A percentile compares a stretch with the other conserved stretches of the same genome.
Conservation (phyloP, 768 basidiomycete species). For the Nevesoporus exiguus region DNA sequence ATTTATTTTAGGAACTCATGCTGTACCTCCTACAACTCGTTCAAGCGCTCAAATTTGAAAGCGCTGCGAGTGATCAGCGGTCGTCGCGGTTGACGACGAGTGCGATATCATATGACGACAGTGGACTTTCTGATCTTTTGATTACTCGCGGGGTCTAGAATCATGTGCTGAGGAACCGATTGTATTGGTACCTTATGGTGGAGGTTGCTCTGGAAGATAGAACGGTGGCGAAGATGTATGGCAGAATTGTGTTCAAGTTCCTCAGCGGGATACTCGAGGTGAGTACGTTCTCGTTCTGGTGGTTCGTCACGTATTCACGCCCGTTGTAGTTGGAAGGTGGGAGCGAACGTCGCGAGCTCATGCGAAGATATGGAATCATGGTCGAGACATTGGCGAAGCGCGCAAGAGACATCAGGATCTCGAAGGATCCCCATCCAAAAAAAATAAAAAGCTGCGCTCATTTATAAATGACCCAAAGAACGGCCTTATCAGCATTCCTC, state of each 20-base stretch:
- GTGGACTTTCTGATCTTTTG: conserved; percentile 90
- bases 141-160: conserved; percentile 83
- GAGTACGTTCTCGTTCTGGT: conserved; percentile 9
- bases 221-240: conserved; percentile 89
- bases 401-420: conserved; percentile 81
- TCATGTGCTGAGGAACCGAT: conserved; percentile 78
- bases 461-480: conserved; percentile 84
- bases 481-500: conserved; percentile 70
- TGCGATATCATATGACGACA: conserved; percentile 85
- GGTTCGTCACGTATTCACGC: background rate
- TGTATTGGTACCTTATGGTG: conserved; percentile 98
- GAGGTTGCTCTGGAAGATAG: conserved; percentile 88
- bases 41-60: conserved; percentile 97
- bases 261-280: conserved; percentile 88
- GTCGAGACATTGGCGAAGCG: conserved; percentile 82
- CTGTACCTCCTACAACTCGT: conserved; percentile 94
- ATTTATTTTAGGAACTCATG: conserved; percentile 78
- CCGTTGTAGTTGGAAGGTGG: conserved; percentile 64
- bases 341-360: conserved; percentile 76
- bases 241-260: conserved; percentile 84
- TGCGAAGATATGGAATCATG: conserved; percentile 87
- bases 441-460: conserved; percentile 95
- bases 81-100: conserved; percentile 69
- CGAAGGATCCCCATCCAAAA: conserved; percentile 92
- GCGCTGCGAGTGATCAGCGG: conserved; percentile 69